Percentiles rank a stretch among this genome's conserved stretches.
These are phyloP conservation scores for Magnaporthiopsis rhizophila DNA, from an alignment of 2,329 filamentous ascomycete genomes.

Conservation along the genomic window DNA sequence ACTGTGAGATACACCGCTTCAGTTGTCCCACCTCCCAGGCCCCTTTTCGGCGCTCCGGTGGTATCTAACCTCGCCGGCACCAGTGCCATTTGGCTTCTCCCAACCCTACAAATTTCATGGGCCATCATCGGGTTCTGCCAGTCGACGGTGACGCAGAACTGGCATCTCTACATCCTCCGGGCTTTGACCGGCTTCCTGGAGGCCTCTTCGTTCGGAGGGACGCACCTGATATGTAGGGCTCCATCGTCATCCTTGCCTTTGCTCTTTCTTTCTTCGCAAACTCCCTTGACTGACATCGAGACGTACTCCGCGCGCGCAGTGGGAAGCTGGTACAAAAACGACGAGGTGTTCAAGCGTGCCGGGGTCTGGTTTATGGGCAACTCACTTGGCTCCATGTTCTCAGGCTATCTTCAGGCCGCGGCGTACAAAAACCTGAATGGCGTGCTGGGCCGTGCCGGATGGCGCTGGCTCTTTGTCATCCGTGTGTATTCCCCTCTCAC, in stretches of 20 bases:
- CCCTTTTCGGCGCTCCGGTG: not conserved
- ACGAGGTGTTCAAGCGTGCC: constrained; percentile 12
- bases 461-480: constrained; percentile 44
- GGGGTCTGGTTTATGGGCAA: constrained; percentile 17
- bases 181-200: constrained; percentile 7
- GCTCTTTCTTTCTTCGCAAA: not conserved
- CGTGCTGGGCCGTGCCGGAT: constrained; percentile 33
- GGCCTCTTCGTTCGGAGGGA: constrained; percentile 7
- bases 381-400: constrained; percentile 31
- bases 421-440: constrained; percentile 41
- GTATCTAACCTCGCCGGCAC: not conserved
- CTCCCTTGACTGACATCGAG: not conserved
- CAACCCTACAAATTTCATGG: constrained; percentile 4
- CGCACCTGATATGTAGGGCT: constrained; percentile 5
- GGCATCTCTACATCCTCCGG: constrained; percentile 6
- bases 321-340: constrained; percentile 14
- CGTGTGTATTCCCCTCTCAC: not conserved
- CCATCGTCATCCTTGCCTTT: not conserved
- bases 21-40: not conserved
- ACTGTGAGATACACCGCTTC: not conserved
- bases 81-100: constrained; percentile 7
- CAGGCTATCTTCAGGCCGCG: constrained; percentile 41
- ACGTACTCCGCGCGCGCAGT: not conserved
- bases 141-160: constrained; percentile 7
- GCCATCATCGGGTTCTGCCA: constrained; percentile 8